Conservation (phyloP, 768 basidiomycete genomes). For the Tubosaeta sp. region DNA sequence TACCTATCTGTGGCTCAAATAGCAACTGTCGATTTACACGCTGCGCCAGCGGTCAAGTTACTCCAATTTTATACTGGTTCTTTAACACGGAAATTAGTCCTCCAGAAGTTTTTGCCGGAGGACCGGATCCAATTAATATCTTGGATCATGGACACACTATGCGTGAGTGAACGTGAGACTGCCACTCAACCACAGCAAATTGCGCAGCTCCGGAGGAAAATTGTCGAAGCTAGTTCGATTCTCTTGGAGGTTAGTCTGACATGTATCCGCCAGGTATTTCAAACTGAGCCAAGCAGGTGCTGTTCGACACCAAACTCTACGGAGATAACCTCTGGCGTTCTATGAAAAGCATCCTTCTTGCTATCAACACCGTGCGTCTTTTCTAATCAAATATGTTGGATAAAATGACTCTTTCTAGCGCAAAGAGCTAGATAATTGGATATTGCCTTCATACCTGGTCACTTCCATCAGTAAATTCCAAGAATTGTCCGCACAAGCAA, state of each 20-base stretch:
- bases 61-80: constrained; percentile 49
- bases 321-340: constrained; percentile 20
- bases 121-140: constrained; percentile 45
- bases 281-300: constrained; percentile 9
- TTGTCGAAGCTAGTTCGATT: constrained; percentile 47
- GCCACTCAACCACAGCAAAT: constrained; percentile 25
- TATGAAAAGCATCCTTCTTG: constrained; percentile 19
- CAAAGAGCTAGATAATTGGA: constrained; percentile 40
- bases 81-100: constrained; percentile 41
- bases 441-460: constrained; percentile 37
- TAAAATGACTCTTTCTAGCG: constrained; percentile 37
- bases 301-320: constrained; percentile 25
- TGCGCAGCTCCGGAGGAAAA: constrained; percentile 39
- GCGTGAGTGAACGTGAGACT: constrained; percentile 33
- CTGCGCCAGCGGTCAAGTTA: constrained; percentile 42
- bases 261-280: not conserved
- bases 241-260: constrained; percentile 40
- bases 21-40: constrained; percentile 38
- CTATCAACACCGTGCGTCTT: constrained; percentile 25
- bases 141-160: constrained; percentile 42
- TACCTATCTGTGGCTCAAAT: constrained; percentile 46
- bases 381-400: constrained; percentile 2
- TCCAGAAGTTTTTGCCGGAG: constrained; percentile 41
- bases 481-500: constrained; percentile 23
- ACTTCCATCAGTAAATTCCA: constrained; percentile 33